Evolutionary conservation across 2,329 filamentous ascomycete genomes (phyloP).

Genomic region (Pseudogymnoascus sp.): DNA sequence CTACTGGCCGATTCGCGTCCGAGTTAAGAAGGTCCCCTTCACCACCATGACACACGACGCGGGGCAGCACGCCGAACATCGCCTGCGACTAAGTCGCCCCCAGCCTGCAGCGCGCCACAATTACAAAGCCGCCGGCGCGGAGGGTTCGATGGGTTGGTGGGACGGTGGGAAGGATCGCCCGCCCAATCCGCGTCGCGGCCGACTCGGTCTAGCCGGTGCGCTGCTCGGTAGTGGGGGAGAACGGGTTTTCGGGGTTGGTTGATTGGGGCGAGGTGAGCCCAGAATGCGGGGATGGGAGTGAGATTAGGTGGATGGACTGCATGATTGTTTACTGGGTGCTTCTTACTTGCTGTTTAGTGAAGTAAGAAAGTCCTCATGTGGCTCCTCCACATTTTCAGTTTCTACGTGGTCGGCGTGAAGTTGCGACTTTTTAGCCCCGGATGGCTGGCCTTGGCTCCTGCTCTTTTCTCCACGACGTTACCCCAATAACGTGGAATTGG

Average conservation of each 20-base stretch:
- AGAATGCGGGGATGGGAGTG: neutral
- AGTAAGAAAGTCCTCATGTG: neutral
- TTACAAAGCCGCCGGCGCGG: neutral
- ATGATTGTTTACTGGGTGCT: neutral
- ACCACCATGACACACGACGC: neutral
- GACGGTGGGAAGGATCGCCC: neutral
- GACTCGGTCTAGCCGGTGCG: neutral
- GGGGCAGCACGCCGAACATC: neutral
- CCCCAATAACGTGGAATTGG: constrained; percentile 3
- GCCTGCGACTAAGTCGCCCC: neutral
- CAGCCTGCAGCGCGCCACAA: neutral
- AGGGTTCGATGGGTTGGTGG: neutral
- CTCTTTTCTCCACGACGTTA: neutral
- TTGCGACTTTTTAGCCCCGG: neutral
- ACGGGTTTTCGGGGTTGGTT: neutral
- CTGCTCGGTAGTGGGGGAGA: neutral
- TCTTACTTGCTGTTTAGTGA: neutral
- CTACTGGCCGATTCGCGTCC: constrained; percentile 1
- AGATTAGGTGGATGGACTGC: neutral
- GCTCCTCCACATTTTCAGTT: neutral
- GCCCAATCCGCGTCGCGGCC: neutral
- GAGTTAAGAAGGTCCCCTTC: neutral
- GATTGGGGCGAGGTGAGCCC: neutral
- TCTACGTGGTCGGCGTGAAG: neutral
- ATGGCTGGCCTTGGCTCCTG: neutral